These are phyloP conservation scores for Ramaria sp. DNA, from an alignment of 768 basidiomycete genomes.

Conservation along the genomic window DNA sequence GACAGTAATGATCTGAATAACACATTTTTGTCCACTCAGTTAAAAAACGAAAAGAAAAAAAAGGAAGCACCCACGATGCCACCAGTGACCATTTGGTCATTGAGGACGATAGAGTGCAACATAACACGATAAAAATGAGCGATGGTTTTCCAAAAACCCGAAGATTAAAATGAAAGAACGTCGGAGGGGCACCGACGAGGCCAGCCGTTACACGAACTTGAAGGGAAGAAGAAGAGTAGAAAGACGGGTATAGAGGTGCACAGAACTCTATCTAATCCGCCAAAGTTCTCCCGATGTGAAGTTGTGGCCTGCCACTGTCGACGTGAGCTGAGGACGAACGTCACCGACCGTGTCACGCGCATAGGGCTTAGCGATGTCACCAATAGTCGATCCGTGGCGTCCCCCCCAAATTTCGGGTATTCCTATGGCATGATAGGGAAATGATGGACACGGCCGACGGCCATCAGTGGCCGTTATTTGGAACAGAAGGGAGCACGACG, in stretches of 20 bases:
- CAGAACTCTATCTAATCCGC: not conserved
- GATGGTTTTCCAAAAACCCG: conserved; percentile 4
- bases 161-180: not conserved
- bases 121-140: conserved; percentile 11
- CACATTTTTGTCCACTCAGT: conserved; percentile 11
- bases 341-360: not conserved
- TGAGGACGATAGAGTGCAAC: conserved; percentile 10
- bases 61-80: conserved; percentile 28
- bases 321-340: not conserved
- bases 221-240: not conserved
- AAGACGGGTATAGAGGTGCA: not conserved
- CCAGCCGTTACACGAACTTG: not conserved
- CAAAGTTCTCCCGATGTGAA: not conserved
- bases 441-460: too few relatives aligned
- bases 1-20: conserved; percentile 37
- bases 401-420: too few relatives aligned
- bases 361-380: too few relatives aligned
- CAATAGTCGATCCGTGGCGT: too few relatives aligned
- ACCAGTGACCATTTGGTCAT: conserved; percentile 20
- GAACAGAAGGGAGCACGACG: too few relatives aligned
- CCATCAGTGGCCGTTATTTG: too few relatives aligned
- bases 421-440: too few relatives aligned
- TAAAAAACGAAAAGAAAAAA: conserved; percentile 19
- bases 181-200: not conserved
- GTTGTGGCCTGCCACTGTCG: not conserved